These are phyloP conservation scores for Nemania abortiva DNA, from an alignment of 2,329 filamentous ascomycete genomes.

Conservation along the genomic window DNA sequence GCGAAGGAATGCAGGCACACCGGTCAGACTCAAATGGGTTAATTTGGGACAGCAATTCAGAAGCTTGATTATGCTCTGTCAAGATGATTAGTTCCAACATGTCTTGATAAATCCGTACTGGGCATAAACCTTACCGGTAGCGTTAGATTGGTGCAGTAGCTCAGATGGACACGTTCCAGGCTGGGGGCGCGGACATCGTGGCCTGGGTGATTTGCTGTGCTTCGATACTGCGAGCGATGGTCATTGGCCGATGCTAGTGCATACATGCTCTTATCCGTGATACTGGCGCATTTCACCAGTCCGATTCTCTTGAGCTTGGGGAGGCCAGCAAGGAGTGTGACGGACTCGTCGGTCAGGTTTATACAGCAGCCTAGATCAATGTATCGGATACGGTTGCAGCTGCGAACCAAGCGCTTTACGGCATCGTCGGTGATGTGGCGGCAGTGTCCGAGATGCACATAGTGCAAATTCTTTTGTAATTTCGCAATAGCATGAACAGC, in stretches of 20 bases:
- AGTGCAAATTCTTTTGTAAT: slow-evolving; percentile 95
- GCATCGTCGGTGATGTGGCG: slow-evolving; percentile 89
- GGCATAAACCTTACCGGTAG: slow-evolving; percentile 69
- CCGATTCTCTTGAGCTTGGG: slow-evolving; percentile 96
- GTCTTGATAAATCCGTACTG: background rate
- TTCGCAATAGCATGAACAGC: slow-evolving; percentile 88
- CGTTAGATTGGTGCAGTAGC: slow-evolving; percentile 90
- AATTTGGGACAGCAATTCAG: slow-evolving; percentile 92
- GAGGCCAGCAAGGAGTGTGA: slow-evolving; percentile 83
- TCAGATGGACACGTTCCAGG: slow-evolving; percentile 93
- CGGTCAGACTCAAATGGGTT: slow-evolving; percentile 94
- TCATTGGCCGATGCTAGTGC: slow-evolving; percentile 80
- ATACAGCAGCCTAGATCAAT: slow-evolving; percentile 97
- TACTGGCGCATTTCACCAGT: slow-evolving; percentile 90
- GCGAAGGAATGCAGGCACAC: slow-evolving; percentile 88
- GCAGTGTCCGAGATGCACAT: slow-evolving; percentile 95
- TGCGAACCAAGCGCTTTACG: slow-evolving; percentile 83
- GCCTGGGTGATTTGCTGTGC: slow-evolving; percentile 58
- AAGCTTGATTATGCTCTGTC: slow-evolving; percentile 86
- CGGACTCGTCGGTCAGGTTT: slow-evolving; percentile 87
- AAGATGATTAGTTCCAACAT: slow-evolving; percentile 26
- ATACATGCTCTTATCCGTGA: slow-evolving; percentile 90
- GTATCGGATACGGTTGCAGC: slow-evolving; percentile 94
- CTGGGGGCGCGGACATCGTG: slow-evolving; percentile 71
- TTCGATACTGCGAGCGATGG: slow-evolving; percentile 62